These are phyloP conservation scores for Tolypocladium inflatum DNA, from an alignment of 2,329 filamentous ascomycete genomes.

Conservation along the genomic window DNA sequence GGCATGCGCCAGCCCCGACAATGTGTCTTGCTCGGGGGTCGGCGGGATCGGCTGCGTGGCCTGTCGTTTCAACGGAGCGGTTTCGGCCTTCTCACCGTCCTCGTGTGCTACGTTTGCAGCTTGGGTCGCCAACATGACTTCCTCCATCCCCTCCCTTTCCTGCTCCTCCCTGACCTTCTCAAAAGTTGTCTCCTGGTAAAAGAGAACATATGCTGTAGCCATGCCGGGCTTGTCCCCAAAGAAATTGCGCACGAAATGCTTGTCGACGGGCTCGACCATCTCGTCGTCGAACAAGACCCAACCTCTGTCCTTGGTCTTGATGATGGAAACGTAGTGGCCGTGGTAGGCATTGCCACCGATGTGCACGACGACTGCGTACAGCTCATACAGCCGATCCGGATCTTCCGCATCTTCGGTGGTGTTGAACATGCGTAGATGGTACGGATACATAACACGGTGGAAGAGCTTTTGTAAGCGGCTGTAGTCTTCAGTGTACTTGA, in stretches of 20 bases:
- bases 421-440: slow-evolving; percentile 93
- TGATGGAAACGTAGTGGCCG: slow-evolving; percentile 93
- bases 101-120: slow-evolving; percentile 46
- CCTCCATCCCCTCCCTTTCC: slow-evolving; percentile 66
- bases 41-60: slow-evolving; percentile 37
- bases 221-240: slow-evolving; percentile 88
- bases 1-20: slow-evolving; percentile 55
- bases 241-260: slow-evolving; percentile 92
- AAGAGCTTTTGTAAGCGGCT: slow-evolving; percentile 93
- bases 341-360: slow-evolving; percentile 96
- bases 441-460: slow-evolving; percentile 93
- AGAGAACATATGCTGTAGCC: slow-evolving; percentile 92
- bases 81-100: slow-evolving; percentile 35
- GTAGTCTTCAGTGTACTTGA: slow-evolving; percentile 96
- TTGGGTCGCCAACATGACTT: slow-evolving; percentile 45
- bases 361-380: slow-evolving; percentile 95
- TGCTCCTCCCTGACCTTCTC: slow-evolving; percentile 66
- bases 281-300: slow-evolving; percentile 98
- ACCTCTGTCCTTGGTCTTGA: slow-evolving; percentile 92
- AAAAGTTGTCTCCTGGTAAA: slow-evolving; percentile 85
- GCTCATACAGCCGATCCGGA: slow-evolving; percentile 85
- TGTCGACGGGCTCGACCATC: slow-evolving; percentile 96
- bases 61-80: slow-evolving; percentile 36
- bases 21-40: slow-evolving; percentile 38
- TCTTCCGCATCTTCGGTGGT: slow-evolving; percentile 93